Base-by-base conservation (phyloP, 129 eudicot species). In the Escallonia rubra region DNA sequence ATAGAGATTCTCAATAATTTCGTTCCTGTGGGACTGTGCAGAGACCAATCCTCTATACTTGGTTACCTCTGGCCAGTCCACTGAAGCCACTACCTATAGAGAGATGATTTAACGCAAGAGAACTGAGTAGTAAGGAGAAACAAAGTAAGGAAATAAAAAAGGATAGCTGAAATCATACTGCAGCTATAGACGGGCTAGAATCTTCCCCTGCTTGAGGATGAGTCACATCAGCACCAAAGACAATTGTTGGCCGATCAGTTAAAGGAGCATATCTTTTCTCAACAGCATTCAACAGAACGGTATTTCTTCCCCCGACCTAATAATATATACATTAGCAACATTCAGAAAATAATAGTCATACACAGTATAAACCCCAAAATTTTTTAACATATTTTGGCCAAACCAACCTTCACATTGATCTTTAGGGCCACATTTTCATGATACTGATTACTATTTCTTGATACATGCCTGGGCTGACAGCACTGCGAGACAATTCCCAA, bases 161-260 rank as follows among this genome's bases (percentile, higher is more conserved):
- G 1, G 52, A 42, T 44, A 45, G 9, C 40, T n/a, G 38, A 54
- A 15, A 12, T 47, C 73, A 34, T 82, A 90, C 96, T 9, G 97
- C 96, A 53, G 96, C 97, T 6, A 91, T 87, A 0, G 97, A 90
- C 12, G 97, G 82, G 56, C 74, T 69, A 0, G 91, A 86, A 71
- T 87, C 97, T 74, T 90, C 95, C 58, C 97, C 97, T 2, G 95
- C 89, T 55, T 52, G 63, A 5, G 95, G 91, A 82, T 87, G 97
- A 38, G 97, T 90, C 3, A 90, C 97, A 80, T 90, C 97, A 66
- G 95, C 97, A 64, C 97, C 97, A 72, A 90, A 77, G 10, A 90
- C 70, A 0, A 90, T 90, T 1, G 95, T 90, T 4, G 85, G 89
- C 2, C 65, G 71, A 4, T 90, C 91, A 42, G 80, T 78, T 3